These are phyloP conservation scores for Akebia trifoliata DNA, from an alignment of 164 flowering plant species.

Conservation along the genomic window DNA sequence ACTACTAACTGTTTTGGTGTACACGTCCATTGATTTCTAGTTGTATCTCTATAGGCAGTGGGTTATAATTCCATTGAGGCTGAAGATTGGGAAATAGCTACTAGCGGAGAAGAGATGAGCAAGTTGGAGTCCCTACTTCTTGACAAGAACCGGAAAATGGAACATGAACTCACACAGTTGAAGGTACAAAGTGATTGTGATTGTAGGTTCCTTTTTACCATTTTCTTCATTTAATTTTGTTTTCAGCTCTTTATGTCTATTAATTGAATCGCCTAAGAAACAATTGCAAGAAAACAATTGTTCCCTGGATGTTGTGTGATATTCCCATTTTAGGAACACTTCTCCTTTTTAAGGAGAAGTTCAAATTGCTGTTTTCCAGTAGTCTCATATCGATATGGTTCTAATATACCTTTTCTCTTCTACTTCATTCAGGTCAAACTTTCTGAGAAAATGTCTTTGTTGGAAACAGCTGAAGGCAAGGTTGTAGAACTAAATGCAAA, in stretches of 20 bases:
- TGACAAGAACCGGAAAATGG: conserved; percentile 96
- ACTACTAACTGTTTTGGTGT: not conserved
- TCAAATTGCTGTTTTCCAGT: too few relatives aligned
- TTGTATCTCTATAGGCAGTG: conserved; percentile 61
- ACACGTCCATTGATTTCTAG: conserved; percentile 4
- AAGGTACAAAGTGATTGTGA: conserved; percentile 46
- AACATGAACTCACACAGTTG: conserved; percentile 89
- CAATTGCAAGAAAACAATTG: not conserved
- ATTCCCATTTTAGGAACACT: too few relatives aligned
- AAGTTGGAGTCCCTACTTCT: conserved; percentile 91
- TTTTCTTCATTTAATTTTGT: not conserved
- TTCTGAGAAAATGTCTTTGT: conserved; percentile 67
- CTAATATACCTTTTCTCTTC: too few relatives aligned
- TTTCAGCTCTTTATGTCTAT: too few relatives aligned
- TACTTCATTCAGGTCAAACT: conserved; percentile 60
- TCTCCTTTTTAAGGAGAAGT: too few relatives aligned
- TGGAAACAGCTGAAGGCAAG: conserved; percentile 77
- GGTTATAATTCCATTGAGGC: conserved; percentile 98
- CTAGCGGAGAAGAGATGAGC: conserved; percentile 98
- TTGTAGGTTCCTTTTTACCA: not conserved
- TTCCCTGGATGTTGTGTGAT: too few relatives aligned
- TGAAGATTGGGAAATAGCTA: conserved; percentile 98
- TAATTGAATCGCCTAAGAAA: too few relatives aligned
- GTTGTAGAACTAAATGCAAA: conserved; percentile 55
- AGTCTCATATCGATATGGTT: too few relatives aligned